phyloP scores from a whole-genome alignment of 345 rosid genomes.

The Psidium guajava region DNA sequence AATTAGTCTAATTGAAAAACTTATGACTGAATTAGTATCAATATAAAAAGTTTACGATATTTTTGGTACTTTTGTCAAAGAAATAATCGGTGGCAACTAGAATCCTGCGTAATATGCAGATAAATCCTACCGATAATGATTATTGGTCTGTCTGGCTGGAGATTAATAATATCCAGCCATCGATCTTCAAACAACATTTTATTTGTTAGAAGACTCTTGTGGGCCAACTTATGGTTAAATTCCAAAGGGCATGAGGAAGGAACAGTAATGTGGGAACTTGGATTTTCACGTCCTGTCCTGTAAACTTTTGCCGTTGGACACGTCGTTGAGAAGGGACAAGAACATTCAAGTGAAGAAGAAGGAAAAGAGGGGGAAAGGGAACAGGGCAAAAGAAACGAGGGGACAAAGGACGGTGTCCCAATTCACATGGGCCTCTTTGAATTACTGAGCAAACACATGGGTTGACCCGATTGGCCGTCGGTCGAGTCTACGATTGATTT shows the following conservation, averaged over 20 bases:
- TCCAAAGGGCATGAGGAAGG: not conserved
- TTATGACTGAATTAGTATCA: too few relatives aligned
- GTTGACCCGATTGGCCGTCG: not conserved
- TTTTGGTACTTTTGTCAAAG: too few relatives aligned
- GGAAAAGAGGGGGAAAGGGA: not conserved
- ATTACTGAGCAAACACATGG: not conserved
- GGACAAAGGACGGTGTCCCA: not conserved
- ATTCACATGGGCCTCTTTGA: not conserved
- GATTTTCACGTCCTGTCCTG: not conserved
- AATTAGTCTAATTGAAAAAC: too few relatives aligned
- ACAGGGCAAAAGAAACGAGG: not conserved
- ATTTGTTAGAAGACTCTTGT: not conserved
- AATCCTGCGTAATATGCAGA: too few relatives aligned
- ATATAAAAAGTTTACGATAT: too few relatives aligned
- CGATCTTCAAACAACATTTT: not conserved
- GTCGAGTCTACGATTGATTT: not conserved
- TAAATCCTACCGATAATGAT: too few relatives aligned
- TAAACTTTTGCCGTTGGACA: not conserved
- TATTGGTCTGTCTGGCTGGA: not conserved
- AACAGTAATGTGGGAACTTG: not conserved
- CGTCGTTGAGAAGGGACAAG: not conserved
- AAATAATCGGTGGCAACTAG: too few relatives aligned
- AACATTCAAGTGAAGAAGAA: not conserved
- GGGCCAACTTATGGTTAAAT: not conserved
- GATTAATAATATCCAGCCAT: not conserved